A percentile compares a stretch with the other conserved stretches of the same genome.
Evolutionary conservation across 768 basidiomycete species (phyloP).

Genomic region (Leccinum boreale): DNA sequence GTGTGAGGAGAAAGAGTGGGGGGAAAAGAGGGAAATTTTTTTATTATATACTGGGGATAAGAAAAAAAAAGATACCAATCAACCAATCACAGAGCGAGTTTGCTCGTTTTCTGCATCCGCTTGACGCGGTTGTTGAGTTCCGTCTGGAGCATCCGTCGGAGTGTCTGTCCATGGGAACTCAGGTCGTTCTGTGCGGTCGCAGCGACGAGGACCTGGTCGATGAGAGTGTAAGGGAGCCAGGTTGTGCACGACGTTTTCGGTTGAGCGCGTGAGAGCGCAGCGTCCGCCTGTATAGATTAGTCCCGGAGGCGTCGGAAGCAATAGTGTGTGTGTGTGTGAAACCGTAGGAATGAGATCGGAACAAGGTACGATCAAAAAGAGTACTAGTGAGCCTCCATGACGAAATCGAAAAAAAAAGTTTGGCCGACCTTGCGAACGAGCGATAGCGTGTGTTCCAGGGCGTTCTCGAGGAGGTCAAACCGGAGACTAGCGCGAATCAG

Average conservation of each 20-base stretch:
- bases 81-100: constrained; percentile 25
- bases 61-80: background rate
- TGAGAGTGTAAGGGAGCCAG: constrained; percentile 80
- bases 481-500: constrained; percentile 76
- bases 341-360: background rate
- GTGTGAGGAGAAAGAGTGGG: background rate
- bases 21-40: too few relatives aligned
- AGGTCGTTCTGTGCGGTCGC: constrained; percentile 52
- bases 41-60: background rate
- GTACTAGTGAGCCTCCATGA: constrained; percentile 4
- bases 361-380: constrained; percentile 1
- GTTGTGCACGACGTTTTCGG: constrained; percentile 57
- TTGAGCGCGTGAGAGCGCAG: constrained; percentile 47
- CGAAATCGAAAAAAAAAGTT: background rate
- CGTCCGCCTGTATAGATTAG: constrained; percentile 43
- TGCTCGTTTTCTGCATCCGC: constrained; percentile 64
- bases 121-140: constrained; percentile 64
- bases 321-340: constrained; percentile 1
- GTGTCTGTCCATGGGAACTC: constrained; percentile 38
- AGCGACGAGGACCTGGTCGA: constrained; percentile 77
- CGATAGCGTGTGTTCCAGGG: constrained; percentile 68
- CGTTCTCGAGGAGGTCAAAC: constrained; percentile 76
- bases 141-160: constrained; percentile 50
- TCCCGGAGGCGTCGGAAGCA: background rate
- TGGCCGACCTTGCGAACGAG: constrained; percentile 67